Conservation (phyloP, 179 eudicot species). For the Vitellaria paradoxa region DNA sequence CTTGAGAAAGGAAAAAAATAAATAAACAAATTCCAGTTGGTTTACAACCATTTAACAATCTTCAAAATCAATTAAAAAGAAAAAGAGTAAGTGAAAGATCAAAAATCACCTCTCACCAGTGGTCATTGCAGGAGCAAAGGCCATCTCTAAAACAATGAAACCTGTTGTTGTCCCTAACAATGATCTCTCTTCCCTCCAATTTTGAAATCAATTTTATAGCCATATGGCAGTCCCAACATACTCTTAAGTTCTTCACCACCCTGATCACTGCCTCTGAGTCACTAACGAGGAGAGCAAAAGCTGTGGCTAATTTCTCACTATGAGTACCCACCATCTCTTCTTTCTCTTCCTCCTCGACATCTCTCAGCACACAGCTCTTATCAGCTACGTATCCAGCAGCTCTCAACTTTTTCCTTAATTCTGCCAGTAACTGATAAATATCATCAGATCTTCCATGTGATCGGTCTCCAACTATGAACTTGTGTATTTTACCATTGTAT, state of each 20-base stretch:
- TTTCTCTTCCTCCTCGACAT: slow-evolving; percentile 73
- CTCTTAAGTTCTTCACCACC: slow-evolving; percentile 64
- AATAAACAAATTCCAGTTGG: not conserved
- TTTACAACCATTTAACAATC: not conserved
- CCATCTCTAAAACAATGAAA: slow-evolving; percentile 58
- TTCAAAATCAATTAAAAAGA: not conserved
- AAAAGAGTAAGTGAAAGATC: not conserved
- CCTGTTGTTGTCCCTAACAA: slow-evolving; percentile 70
- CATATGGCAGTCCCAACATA: slow-evolving; percentile 63
- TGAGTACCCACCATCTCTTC: slow-evolving; percentile 70
- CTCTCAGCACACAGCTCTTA: slow-evolving; percentile 49
- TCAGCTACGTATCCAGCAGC: slow-evolving; percentile 50
- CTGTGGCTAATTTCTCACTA: slow-evolving; percentile 66
- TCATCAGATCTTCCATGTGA: slow-evolving; percentile 45
- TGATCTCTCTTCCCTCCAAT: slow-evolving; percentile 55
- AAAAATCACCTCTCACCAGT: slow-evolving; percentile 36
- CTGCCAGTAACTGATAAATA: slow-evolving; percentile 41
- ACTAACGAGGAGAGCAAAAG: slow-evolving; percentile 59
- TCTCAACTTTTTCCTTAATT: slow-evolving; percentile 44
- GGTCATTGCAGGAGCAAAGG: slow-evolving; percentile 61
- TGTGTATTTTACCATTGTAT: slow-evolving; percentile 49
- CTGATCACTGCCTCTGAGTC: slow-evolving; percentile 45
- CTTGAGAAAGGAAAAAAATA: not conserved
- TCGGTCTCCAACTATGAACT: slow-evolving; percentile 55
- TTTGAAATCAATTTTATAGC: slow-evolving; percentile 58